A percentile compares a stretch with the other conserved stretches of the same genome.
These are phyloP conservation scores for Aspergillus aculeatus DNA, from an alignment of 2,329 filamentous ascomycete genomes.

Conservation along the genomic window DNA sequence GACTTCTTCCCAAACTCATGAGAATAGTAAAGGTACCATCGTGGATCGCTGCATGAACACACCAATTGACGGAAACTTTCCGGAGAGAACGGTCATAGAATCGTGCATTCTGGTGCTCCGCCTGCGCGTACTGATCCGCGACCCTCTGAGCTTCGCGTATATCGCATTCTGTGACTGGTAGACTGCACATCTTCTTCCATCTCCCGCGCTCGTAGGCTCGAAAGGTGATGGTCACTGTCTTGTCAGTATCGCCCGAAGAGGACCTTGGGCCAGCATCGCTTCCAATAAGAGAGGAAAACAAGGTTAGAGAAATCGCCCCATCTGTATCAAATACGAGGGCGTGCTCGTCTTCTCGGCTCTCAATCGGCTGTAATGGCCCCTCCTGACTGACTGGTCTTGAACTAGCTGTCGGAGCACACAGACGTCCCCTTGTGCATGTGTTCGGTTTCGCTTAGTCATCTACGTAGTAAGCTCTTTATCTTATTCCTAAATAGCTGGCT, in stretches of 20 bases:
- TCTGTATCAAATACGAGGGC: neutral
- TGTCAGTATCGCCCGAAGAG: neutral
- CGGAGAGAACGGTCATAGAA: conserved; percentile 20
- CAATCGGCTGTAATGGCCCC: conserved; percentile 1
- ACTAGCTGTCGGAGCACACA: no score
- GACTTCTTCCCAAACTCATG: conserved; percentile 18
- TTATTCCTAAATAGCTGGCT: no score
- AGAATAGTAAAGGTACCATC: conserved; percentile 19
- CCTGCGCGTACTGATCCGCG: conserved; percentile 18
- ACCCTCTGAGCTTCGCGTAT: conserved; percentile 15
- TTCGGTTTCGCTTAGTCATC: no score
- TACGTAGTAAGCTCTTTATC: no score
- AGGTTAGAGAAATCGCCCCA: conserved; percentile 1
- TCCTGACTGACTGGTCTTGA: no score
- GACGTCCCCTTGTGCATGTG: no score
- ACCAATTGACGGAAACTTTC: conserved; percentile 19
- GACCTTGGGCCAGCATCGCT: neutral
- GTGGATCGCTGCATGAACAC: conserved; percentile 22
- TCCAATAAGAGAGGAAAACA: neutral
- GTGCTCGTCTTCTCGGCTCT: neutral
- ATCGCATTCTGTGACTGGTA: neutral
- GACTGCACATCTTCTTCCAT: neutral
- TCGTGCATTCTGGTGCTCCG: conserved; percentile 11
- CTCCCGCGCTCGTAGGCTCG: neutral
- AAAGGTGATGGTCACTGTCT: conserved; percentile 1